A percentile compares a stretch with the other conserved stretches of the same genome.
Evolutionary conservation across 768 basidiomycete genomes (phyloP).

Genomic region (Terana coerulea): DNA sequence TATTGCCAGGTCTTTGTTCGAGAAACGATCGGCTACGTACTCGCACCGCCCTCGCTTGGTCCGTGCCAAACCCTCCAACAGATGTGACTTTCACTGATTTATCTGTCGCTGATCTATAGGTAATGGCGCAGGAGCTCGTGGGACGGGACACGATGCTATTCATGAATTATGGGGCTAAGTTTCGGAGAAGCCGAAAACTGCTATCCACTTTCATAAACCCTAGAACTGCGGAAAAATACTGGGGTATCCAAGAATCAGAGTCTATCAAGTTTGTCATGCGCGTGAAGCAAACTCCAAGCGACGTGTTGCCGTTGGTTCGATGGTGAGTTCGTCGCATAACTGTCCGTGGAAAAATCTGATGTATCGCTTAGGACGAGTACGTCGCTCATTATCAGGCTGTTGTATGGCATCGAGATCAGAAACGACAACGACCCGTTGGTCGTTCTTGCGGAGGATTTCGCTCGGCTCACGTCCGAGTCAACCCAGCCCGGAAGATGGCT

Average conservation of each 20-base stretch:
- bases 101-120: no score
- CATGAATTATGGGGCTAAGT: not conserved
- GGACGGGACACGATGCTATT: constrained; percentile 1
- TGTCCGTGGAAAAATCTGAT: not conserved
- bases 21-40: not conserved
- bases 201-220: not conserved
- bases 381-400: constrained; percentile 8
- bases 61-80: not conserved
- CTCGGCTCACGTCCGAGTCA: constrained; percentile 16
- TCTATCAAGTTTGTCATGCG: not conserved
- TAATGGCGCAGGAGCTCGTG: constrained; percentile 1
- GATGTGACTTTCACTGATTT: not conserved
- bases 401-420: constrained; percentile 7
- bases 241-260: not conserved
- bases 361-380: not conserved
- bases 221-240: not conserved
- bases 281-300: not conserved
- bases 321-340: not conserved
- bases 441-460: constrained; percentile 18
- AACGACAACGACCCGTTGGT: constrained; percentile 14
- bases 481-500: constrained; percentile 30
- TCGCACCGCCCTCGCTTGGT: not conserved
- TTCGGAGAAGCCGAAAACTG: not conserved
- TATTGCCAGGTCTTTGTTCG: not conserved
- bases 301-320: not conserved